Evolutionary conservation across 176 grass and related monocot genomes (phyloP).

Genomic region (Elaeis guineensis): DNA sequence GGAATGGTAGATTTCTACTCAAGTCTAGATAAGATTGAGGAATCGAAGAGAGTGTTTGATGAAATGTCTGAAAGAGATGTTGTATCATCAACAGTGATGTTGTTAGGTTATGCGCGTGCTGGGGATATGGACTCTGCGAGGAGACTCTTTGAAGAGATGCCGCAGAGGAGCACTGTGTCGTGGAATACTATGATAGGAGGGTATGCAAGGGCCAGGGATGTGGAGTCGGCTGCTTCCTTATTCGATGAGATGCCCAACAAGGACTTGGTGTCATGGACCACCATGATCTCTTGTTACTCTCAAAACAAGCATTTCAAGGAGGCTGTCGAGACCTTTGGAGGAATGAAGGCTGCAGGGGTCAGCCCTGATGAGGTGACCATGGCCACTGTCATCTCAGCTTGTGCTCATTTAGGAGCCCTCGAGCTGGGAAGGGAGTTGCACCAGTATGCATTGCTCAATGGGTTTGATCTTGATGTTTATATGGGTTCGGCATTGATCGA

Average conservation of each 20-base stretch:
- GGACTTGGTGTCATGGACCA: constrained; percentile 20
- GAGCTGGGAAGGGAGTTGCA: constrained; percentile 19
- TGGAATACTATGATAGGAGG: constrained; percentile 21
- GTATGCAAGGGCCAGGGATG: constrained; percentile 1
- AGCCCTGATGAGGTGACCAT: constrained; percentile 15
- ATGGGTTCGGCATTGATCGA: constrained; percentile 18
- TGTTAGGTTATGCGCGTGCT: neutral
- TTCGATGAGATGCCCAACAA: constrained; percentile 16
- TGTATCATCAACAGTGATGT: constrained; percentile 15
- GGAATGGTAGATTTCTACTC: constrained; percentile 1
- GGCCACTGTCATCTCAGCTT: constrained; percentile 17
- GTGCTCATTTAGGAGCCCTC: constrained; percentile 20
- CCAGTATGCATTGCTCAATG: constrained; percentile 1
- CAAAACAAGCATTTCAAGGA: constrained; percentile 18
- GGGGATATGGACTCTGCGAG: constrained; percentile 13
- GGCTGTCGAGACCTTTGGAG: constrained; percentile 4
- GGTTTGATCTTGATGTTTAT: constrained; percentile 10
- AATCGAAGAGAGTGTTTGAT: constrained; percentile 8
- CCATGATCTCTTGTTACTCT: constrained; percentile 24
- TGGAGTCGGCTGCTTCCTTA: neutral
- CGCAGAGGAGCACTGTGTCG: constrained; percentile 10
- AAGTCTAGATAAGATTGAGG: neutral
- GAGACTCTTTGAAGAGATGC: constrained; percentile 15
- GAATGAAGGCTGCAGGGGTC: constrained; percentile 9
- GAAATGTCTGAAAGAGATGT: constrained; percentile 18